Conservation (phyloP, 2,329 filamentous ascomycete species). For the Penicillium sp. region DNA sequence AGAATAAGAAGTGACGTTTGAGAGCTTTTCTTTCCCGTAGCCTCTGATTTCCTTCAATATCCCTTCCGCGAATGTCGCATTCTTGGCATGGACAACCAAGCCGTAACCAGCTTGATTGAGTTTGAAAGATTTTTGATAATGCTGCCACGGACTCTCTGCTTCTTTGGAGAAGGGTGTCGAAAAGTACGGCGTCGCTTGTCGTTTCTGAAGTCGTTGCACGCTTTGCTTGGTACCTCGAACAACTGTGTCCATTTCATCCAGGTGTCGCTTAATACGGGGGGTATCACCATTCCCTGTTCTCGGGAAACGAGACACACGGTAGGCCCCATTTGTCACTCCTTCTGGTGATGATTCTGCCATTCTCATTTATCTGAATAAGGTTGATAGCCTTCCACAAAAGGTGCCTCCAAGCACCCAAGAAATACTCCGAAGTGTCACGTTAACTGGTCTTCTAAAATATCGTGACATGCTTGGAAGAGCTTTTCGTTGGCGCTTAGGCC, state of each 20-base stretch:
- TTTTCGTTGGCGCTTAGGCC: no score
- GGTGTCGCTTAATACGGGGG: not conserved
- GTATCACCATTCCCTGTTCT: not conserved
- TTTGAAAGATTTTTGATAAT: not conserved
- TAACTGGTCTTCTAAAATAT: no score
- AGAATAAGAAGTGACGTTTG: slow-evolving; percentile 5
- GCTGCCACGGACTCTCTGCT: not conserved
- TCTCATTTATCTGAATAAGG: no score
- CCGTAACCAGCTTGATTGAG: not conserved
- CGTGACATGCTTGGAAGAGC: no score
- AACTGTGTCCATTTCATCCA: not conserved
- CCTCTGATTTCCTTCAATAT: slow-evolving; percentile 7
- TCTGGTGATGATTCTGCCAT: not conserved
- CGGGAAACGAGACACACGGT: slow-evolving; percentile 5
- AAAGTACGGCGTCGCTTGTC: not conserved
- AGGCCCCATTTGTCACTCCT: no score
- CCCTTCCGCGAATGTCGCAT: slow-evolving; percentile 8
- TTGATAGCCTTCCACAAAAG: no score
- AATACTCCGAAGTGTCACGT: no score
- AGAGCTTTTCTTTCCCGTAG: slow-evolving; percentile 3
- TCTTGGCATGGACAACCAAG: not conserved
- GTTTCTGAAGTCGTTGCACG: not conserved
- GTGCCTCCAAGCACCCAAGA: no score
- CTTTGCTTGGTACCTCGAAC: not conserved
- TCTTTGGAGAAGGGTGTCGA: not conserved